These are phyloP conservation scores for Bipolaris cookei DNA, from an alignment of 2,329 filamentous ascomycete species.

Conservation along the genomic window DNA sequence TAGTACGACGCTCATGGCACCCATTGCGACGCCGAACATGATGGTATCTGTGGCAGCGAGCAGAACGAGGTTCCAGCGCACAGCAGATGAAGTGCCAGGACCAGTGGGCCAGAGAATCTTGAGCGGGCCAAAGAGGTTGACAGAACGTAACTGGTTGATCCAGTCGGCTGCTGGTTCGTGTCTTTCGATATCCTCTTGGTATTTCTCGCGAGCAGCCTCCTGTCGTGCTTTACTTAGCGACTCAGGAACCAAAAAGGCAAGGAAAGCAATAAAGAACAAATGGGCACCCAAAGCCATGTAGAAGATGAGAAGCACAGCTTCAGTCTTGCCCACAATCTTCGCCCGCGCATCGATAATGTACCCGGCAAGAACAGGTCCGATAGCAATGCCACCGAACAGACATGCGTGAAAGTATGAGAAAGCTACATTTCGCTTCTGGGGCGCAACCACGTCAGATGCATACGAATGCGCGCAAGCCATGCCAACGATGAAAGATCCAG, in stretches of 20 bases:
- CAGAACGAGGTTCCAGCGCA: constrained; percentile 82
- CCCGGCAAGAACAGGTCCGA: constrained; percentile 82
- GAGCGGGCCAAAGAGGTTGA: constrained; percentile 78
- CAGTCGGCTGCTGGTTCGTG: constrained; percentile 49
- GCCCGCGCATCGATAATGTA: constrained; percentile 70
- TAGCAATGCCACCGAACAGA: constrained; percentile 85
- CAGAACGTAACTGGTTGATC: constrained; percentile 53
- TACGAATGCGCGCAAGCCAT: constrained; percentile 85
- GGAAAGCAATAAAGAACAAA: constrained; percentile 72
- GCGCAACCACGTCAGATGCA: constrained; percentile 83
- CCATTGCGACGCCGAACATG: constrained; percentile 81
- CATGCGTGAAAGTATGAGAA: constrained; percentile 92
- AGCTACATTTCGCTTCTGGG: constrained; percentile 77
- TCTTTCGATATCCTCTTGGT: constrained; percentile 54
- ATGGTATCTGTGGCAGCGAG: constrained; percentile 82
- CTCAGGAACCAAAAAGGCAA: constrained; percentile 78
- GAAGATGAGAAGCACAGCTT: constrained; percentile 79
- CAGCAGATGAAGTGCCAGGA: constrained; percentile 61
- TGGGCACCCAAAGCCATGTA: constrained; percentile 80
- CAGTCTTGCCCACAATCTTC: constrained; percentile 60
- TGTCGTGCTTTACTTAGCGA: constrained; percentile 79
- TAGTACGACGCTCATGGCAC: constrained; percentile 78
- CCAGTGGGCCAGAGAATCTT: constrained; percentile 78
- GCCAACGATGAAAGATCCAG: constrained; percentile 86
- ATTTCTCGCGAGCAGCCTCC: constrained; percentile 71